Base-by-base conservation (phyloP, 202 grass and related monocot genomes). In the Dendrocalamus latiflorus region DNA sequence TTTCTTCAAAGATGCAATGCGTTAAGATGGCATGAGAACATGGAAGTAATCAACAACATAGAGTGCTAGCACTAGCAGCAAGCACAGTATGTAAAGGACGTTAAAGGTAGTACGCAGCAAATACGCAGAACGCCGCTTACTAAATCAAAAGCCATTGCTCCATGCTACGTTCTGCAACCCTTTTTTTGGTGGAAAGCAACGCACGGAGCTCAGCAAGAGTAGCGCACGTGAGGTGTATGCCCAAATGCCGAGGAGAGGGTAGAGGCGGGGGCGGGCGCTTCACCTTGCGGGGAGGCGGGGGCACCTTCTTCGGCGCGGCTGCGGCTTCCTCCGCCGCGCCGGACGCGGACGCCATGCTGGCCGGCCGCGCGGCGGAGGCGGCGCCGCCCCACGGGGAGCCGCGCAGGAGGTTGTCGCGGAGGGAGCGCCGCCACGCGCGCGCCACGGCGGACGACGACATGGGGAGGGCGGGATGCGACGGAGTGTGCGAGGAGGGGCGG, bases 351-450 rank as follows among this genome's bases (percentile, higher is more conserved):
- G 76, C 72, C 49, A 67, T 74, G 75, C 87, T 89, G 33, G 79
- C 67, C 55, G 54, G 62, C 43, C 82, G 83, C 13, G 60, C 85
- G 54, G 57, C 44, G 49, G 70, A 24, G 21, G 68, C 18, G 6
- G 65, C 59, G 65, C 80, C 78, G 34, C 81, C 87, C 53, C 83
- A 37, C 1, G 79, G 42, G 28, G 65, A 65, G 59, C 80, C 81
- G 25, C 81, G 90, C 53, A 82, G 59, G 59, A 87, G 77, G 58
- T 61, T 81, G 48, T 77, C 77, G 74, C 79, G 85, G 51, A 93
- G 50, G 74, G 74, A 83, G 87, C 87, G 83, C 74, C 87, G 64
- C 89, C 85, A 98, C 12, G 68, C 83, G 44, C 81, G 78, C 77
- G 80, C 70, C 30, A 71, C 87, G 36, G 79, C 61, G 6, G 83